Evolutionary conservation across 345 rosid genomes (phyloP).

Genomic region (Eucalyptus cloeziana): DNA sequence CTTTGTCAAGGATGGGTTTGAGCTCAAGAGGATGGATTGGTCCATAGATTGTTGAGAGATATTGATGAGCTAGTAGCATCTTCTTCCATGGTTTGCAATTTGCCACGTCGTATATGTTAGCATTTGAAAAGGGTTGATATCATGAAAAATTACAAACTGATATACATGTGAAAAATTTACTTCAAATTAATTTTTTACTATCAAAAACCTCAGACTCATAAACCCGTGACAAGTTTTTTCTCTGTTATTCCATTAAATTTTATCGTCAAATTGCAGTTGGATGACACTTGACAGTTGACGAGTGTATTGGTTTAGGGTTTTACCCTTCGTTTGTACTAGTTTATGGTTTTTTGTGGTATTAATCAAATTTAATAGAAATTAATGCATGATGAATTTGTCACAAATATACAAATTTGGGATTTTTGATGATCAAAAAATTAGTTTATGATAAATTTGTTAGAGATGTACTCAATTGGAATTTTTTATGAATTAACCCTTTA

Average conservation of each 20-base stretch:
- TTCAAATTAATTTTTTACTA: rapidly evolving
- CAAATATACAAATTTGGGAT: too few species aligned
- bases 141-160: rapidly evolving
- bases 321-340: rapidly evolving
- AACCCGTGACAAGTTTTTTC: rapidly evolving
- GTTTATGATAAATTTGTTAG: not conserved
- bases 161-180: too few species aligned
- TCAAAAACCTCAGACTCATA: rapidly evolving
- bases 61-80: not conserved
- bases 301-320: rapidly evolving
- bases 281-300: rapidly evolving
- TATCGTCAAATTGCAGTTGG: rapidly evolving
- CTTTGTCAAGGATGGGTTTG: not conserved
- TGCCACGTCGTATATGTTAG: not conserved
- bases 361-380: too few species aligned
- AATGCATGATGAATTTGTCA: rapidly evolving
- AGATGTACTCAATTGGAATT: not conserved
- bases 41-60: not conserved
- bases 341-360: rapidly evolving
- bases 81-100: not conserved
- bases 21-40: not conserved
- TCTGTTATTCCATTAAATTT: rapidly evolving
- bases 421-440: too few species aligned
- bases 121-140: too few species aligned
- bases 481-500: too few species aligned